phyloP scores from a whole-genome alignment of 1,284 basidiomycete species.

The Malassezia globosa region DNA sequence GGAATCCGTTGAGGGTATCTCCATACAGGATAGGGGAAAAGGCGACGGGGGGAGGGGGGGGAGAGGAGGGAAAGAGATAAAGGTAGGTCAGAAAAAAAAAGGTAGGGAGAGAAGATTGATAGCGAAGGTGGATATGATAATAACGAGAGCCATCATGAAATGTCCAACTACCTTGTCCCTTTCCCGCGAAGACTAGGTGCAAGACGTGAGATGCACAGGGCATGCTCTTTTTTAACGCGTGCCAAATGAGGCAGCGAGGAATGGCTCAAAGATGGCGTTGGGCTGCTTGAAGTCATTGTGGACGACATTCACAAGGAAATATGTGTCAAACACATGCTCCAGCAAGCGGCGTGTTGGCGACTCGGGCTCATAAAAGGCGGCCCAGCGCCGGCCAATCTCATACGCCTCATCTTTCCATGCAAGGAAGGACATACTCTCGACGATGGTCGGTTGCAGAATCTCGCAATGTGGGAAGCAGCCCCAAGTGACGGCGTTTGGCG shows the following conservation, averaged over 20 bases:
- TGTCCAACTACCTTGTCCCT: no score
- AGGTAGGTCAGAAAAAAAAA: no score
- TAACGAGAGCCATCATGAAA: no score
- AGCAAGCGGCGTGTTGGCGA: constrained; percentile 32
- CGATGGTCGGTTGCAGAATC: constrained; percentile 94
- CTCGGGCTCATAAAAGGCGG: constrained; percentile 31
- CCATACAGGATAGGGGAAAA: not conserved
- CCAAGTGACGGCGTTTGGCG: constrained; percentile 98
- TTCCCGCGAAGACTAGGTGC: no score
- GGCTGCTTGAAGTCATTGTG: constrained; percentile 38
- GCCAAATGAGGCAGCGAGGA: constrained; percentile 19
- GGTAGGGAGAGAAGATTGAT: no score
- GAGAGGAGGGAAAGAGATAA: not conserved
- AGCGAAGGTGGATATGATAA: no score
- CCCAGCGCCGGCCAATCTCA: constrained; percentile 45
- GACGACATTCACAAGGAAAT: constrained; percentile 43
- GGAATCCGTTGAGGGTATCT: constrained; percentile 17
- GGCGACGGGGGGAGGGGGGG: not conserved
- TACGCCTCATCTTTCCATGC: constrained; percentile 48
- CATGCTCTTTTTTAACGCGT: not conserved
- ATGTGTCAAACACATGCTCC: constrained; percentile 32
- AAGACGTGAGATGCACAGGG: no score
- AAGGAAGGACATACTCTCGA: constrained; percentile 55
- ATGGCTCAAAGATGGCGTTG: constrained; percentile 41
- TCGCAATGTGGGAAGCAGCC: constrained; percentile 87